These are phyloP conservation scores for Saccharomyces hybrid DNA, from an alignment of 1,139 yeast species.

Conservation along the genomic window DNA sequence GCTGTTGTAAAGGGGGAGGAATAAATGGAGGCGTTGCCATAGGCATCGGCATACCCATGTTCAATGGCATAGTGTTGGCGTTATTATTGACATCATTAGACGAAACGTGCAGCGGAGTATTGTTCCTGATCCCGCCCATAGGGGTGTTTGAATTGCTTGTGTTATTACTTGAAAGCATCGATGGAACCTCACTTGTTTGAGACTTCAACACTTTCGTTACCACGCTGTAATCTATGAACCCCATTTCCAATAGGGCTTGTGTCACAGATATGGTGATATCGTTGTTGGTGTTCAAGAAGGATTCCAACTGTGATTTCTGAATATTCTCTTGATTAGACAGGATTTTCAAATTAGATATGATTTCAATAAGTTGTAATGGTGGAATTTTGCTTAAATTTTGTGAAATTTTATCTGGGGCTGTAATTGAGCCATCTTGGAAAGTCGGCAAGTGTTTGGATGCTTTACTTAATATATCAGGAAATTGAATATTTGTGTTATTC, in stretches of 20 bases:
- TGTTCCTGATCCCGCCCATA: conserved; percentile 8
- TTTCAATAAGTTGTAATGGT: conserved; percentile 61
- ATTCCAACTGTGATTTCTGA: conserved; percentile 42
- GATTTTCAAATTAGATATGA: conserved; percentile 55
- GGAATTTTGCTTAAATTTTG: conserved; percentile 52
- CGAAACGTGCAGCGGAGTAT: neutral
- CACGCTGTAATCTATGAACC: conserved; percentile 58
- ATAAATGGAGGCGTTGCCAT: conserved; percentile 1
- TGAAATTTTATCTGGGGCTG: conserved; percentile 34
- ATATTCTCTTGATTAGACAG: conserved; percentile 45
- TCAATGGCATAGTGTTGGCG: neutral
- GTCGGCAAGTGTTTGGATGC: conserved; percentile 49
- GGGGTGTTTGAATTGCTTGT: conserved; percentile 4
- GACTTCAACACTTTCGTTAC: conserved; percentile 40
- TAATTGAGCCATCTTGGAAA: conserved; percentile 27
- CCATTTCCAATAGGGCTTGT: conserved; percentile 71
- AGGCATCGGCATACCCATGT: neutral
- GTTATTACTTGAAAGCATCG: neutral
- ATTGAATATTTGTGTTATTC: conserved; percentile 17
- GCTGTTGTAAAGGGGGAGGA: neutral
- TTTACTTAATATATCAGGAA: conserved; percentile 41
- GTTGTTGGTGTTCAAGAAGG: conserved; percentile 45
- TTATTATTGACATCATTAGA: neutral
- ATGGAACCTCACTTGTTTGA: neutral
- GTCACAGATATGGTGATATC: conserved; percentile 58